Evolutionary conservation across 2,329 filamentous ascomycete species (phyloP).

Genomic region (Aspergillus unguis): DNA sequence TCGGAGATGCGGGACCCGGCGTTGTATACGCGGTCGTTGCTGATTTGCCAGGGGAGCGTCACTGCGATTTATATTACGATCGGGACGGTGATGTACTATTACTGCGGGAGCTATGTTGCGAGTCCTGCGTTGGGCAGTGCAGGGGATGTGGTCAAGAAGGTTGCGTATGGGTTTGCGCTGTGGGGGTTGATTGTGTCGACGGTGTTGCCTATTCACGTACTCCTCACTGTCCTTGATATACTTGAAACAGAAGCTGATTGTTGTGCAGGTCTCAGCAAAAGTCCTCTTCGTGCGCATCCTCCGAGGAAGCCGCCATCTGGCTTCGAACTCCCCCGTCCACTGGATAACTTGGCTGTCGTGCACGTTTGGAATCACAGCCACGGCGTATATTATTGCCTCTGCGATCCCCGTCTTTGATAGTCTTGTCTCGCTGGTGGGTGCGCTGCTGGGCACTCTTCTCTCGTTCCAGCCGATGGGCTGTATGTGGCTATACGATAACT

Average conservation of each 20-base stretch:
- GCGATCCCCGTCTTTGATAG: conserved; percentile 26
- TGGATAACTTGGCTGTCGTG: conserved; percentile 26
- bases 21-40: conserved; percentile 31
- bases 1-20: conserved; percentile 39
- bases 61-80: conserved; percentile 35
- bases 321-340: conserved; percentile 21
- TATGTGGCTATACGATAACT: conserved; percentile 23
- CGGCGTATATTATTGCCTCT: conserved; percentile 27
- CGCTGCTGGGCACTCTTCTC: conserved; percentile 22
- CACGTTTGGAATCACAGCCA: conserved; percentile 17
- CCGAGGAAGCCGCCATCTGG: conserved; percentile 21
- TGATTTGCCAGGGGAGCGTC: conserved; percentile 32
- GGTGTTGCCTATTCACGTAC: conserved; percentile 22
- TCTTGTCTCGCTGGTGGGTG: conserved; percentile 26
- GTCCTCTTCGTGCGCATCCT: conserved; percentile 24
- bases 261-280: conserved; percentile 18
- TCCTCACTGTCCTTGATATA: too few relatives aligned
- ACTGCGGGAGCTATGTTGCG: conserved; percentile 46
- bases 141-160: conserved; percentile 42
- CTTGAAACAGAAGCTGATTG: too few relatives aligned
- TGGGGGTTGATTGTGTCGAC: conserved; percentile 32
- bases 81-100: conserved; percentile 45
- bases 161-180: conserved; percentile 44
- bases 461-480: conserved; percentile 19
- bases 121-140: conserved; percentile 50